phyloP scores from a whole-genome alignment of 2,329 filamentous ascomycete species.

The Albifimbria verrucaria region DNA sequence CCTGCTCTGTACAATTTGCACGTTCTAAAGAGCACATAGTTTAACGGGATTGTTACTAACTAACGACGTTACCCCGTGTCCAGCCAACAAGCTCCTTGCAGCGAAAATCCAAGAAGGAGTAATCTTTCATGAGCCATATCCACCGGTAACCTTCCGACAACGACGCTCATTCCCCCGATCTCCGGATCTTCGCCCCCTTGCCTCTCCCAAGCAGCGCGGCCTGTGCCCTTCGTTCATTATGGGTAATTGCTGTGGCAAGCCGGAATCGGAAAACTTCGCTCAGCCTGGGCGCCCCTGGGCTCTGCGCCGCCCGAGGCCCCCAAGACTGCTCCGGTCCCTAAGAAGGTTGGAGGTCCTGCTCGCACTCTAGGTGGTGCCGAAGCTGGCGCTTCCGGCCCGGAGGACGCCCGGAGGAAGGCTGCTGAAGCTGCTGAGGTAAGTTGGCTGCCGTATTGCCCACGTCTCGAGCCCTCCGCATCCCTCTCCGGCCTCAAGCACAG shows the following conservation, averaged over 20 bases:
- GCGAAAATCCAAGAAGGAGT: too few species aligned
- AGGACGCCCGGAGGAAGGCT: slow-evolving; percentile 68
- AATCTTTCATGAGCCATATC: too few species aligned
- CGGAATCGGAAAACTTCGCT: slow-evolving; percentile 66
- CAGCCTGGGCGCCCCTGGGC: slow-evolving; percentile 71
- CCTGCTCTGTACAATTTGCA: too few species aligned
- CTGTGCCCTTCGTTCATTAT: slow-evolving; percentile 42
- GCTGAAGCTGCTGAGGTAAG: slow-evolving; percentile 82
- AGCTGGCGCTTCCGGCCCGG: slow-evolving; percentile 25
- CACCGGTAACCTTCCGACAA: too few species aligned
- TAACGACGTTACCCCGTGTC: too few species aligned
- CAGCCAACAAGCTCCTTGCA: too few species aligned
- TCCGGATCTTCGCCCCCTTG: neutral
- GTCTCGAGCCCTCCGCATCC: neutral
- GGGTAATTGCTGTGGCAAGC: slow-evolving; percentile 85
- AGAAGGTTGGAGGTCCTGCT: slow-evolving; percentile 51
- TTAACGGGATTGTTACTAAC: too few species aligned
- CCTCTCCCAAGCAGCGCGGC: neutral
- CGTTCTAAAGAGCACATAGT: too few species aligned
- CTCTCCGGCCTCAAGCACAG: neutral
- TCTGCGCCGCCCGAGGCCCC: slow-evolving; percentile 43
- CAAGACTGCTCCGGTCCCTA: slow-evolving; percentile 50
- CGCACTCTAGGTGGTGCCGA: slow-evolving; percentile 60
- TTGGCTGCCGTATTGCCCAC: slow-evolving; percentile 10
- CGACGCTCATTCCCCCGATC: too few species aligned